These are phyloP conservation scores for Corynascus novoguineensis DNA, from an alignment of 495 filamentous ascomycete species.

Conservation along the genomic window DNA sequence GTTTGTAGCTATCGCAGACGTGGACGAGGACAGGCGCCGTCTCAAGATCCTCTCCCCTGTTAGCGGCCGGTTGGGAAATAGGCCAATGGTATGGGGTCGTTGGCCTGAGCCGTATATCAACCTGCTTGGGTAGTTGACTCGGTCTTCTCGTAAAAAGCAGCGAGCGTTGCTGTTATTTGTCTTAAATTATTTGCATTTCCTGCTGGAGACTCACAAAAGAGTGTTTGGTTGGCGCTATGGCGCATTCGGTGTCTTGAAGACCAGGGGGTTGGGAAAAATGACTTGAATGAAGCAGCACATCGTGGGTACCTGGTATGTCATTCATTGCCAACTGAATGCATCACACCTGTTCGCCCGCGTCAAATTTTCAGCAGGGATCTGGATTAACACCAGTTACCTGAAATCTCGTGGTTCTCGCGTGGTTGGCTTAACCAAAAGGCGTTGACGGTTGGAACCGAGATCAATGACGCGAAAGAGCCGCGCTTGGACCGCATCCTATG, in stretches of 20 bases:
- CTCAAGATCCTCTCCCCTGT: conserved; percentile 78
- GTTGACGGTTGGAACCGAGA: not conserved
- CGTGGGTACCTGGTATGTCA: too few species aligned
- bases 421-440: not conserved
- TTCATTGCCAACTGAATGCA: too few species aligned
- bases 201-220: not conserved
- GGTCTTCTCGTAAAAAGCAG: too few species aligned
- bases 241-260: too few species aligned
- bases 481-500: too few species aligned
- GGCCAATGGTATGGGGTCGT: conserved; percentile 63
- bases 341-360: too few species aligned
- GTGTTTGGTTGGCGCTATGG: not conserved
- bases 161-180: not conserved
- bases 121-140: conserved; percentile 34
- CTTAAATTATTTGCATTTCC: not conserved
- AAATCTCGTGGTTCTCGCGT: not conserved
- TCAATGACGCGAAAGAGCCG: not conserved
- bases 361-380: too few species aligned
- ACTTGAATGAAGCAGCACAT: too few species aligned
- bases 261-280: too few species aligned
- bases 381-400: too few species aligned
- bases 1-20: conserved; percentile 84
- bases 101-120: conserved; percentile 53
- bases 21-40: conserved; percentile 78
- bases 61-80: conserved; percentile 67